These are phyloP conservation scores for Curvularia spicifera DNA, from an alignment of 2,329 filamentous ascomycete species.

Conservation along the genomic window DNA sequence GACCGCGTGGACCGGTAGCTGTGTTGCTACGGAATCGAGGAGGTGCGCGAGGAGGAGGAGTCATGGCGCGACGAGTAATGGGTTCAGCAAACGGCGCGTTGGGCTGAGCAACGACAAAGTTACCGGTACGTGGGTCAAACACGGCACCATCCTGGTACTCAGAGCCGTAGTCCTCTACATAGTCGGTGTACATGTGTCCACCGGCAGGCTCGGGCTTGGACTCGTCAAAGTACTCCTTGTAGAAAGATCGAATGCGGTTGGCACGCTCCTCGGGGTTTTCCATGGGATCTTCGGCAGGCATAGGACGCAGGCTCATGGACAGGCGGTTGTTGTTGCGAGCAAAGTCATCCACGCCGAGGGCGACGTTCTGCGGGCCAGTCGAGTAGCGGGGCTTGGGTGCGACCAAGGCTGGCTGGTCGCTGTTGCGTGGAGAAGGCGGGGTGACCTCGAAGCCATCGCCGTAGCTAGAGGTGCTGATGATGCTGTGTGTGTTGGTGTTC, in stretches of 20 bases:
- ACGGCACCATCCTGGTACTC: constrained; percentile 69
- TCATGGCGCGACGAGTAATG: constrained; percentile 90
- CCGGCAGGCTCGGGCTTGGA: constrained; percentile 59
- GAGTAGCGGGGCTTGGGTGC: constrained; percentile 42
- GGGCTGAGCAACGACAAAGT: constrained; percentile 63
- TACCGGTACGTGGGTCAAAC: constrained; percentile 64
- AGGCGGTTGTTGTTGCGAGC: constrained; percentile 56
- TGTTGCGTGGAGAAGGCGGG: constrained; percentile 49
- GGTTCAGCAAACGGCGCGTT: constrained; percentile 77
- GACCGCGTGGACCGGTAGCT: constrained; percentile 34
- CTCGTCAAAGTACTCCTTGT: constrained; percentile 99
- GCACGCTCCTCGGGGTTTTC: constrained; percentile 94
- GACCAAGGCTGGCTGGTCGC: constrained; percentile 30
- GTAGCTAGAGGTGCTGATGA: constrained; percentile 61
- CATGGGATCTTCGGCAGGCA: constrained; percentile 83
- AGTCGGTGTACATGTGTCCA: constrained; percentile 54
- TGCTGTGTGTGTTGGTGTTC: constrained; percentile 46
- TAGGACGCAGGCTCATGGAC: constrained; percentile 74
- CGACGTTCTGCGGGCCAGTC: constrained; percentile 20
- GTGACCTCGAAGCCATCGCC: constrained; percentile 61
- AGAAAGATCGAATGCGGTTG: constrained; percentile 97
- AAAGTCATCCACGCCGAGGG: constrained; percentile 41
- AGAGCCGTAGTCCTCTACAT: constrained; percentile 78
- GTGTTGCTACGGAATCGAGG: constrained; percentile 58
- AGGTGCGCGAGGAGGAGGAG: constrained; percentile 78